Conservation (phyloP, 2,329 filamentous ascomycete species). For the Neospermospora avenae region DNA sequence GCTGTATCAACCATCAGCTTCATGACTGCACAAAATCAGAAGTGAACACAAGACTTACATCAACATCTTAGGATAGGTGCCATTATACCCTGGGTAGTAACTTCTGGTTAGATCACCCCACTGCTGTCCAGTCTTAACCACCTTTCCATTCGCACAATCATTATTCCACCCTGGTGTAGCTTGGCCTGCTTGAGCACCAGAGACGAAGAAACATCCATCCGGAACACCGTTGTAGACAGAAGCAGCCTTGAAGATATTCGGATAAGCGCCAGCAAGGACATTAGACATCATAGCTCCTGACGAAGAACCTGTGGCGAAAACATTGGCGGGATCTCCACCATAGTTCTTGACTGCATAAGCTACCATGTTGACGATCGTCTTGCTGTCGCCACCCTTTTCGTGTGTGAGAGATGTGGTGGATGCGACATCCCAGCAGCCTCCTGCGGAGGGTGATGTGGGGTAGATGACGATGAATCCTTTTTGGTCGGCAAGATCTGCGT, state of each 20-base stretch:
- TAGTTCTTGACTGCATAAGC: conserved; percentile 51
- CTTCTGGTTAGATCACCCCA: conserved; percentile 47
- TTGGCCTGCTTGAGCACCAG: conserved; percentile 42
- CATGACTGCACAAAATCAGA: neutral
- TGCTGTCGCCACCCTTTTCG: conserved; percentile 54
- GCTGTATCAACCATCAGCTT: conserved; percentile 28
- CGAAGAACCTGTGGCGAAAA: conserved; percentile 51
- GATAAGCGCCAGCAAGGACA: conserved; percentile 46
- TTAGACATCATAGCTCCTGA: conserved; percentile 47
- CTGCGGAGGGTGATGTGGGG: conserved; percentile 50
- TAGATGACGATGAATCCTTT: conserved; percentile 61
- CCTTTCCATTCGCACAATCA: conserved; percentile 41
- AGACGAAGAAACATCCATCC: conserved; percentile 41
- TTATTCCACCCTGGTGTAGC: conserved; percentile 50
- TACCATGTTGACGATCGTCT: conserved; percentile 58
- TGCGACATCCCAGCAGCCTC: conserved; percentile 58
- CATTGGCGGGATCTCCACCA: conserved; percentile 46
- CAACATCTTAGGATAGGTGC: conserved; percentile 40
- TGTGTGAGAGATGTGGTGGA: conserved; percentile 47
- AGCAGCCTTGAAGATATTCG: conserved; percentile 45
- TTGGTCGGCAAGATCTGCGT: conserved; percentile 49
- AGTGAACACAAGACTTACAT: conserved; percentile 15
- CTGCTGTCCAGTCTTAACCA: conserved; percentile 38
- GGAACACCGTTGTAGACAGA: conserved; percentile 44
- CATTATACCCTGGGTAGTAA: conserved; percentile 39